Evolutionary conservation across 495 filamentous ascomycete species (phyloP).

Genomic region (Antarctomyces pellizariae): DNA sequence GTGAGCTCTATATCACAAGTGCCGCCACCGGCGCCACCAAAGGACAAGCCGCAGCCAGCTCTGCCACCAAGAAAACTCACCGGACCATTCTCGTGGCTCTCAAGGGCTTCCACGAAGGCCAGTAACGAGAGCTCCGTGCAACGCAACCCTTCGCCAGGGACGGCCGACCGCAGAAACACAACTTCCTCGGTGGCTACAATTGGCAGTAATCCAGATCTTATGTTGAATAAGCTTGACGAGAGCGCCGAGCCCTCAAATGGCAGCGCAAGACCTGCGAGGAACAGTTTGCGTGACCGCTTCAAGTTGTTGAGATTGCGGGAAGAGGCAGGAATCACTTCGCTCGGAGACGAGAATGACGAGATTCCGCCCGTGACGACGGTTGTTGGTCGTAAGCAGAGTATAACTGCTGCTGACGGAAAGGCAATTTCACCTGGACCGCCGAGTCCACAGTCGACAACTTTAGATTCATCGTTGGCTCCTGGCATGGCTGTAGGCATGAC

Average conservation of each 20-base stretch:
- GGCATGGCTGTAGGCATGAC: constrained; percentile 62
- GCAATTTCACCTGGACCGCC: constrained; percentile 25
- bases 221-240: constrained; percentile 45
- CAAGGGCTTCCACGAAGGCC: constrained; percentile 36
- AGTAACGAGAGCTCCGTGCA: constrained; percentile 35
- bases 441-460: constrained; percentile 24
- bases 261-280: constrained; percentile 24
- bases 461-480: constrained; percentile 43
- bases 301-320: constrained; percentile 62
- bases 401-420: constrained; percentile 14
- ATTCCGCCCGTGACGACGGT: constrained; percentile 24
- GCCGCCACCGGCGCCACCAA: constrained; percentile 18
- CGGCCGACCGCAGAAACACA: constrained; percentile 36
- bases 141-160: constrained; percentile 16
- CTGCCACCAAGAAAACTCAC: constrained; percentile 40
- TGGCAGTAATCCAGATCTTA: constrained; percentile 48
- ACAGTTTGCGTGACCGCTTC: constrained; percentile 66
- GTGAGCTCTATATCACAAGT: constrained; percentile 5
- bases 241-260: constrained; percentile 30
- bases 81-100: constrained; percentile 69
- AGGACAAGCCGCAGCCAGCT: constrained; percentile 19
- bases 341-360: constrained; percentile 25
- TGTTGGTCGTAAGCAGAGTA: constrained; percentile 27
- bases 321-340: constrained; percentile 34
- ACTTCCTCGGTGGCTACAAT: constrained; percentile 51